These are phyloP conservation scores for Trametes cubensis DNA, from an alignment of 768 basidiomycete species.

Conservation along the genomic window DNA sequence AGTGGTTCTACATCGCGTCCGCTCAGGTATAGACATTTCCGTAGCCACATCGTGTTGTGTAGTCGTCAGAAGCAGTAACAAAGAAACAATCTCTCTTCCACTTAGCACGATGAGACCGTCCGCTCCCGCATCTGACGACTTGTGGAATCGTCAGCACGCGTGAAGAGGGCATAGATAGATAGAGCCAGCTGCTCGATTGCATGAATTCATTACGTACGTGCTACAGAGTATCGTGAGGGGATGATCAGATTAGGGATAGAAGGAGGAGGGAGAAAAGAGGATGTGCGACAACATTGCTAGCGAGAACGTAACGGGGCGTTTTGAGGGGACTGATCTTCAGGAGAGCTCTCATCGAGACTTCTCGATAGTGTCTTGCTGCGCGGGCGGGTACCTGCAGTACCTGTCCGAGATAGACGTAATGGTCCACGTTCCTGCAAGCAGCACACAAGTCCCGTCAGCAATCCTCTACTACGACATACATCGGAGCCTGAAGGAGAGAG, in stretches of 20 bases:
- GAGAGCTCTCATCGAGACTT: conserved; percentile 33
- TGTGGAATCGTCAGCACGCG: background rate
- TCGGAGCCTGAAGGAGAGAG: background rate
- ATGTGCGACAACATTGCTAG: conserved; percentile 9
- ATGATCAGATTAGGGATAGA: background rate
- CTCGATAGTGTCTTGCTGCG: conserved; percentile 55
- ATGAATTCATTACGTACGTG: conserved; percentile 4
- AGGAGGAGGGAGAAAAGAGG: background rate
- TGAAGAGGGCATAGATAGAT: background rate
- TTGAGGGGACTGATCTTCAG: no score
- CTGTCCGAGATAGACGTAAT: conserved; percentile 90
- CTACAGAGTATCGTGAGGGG: background rate
- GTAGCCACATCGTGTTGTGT: conserved; percentile 20
- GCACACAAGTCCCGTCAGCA: background rate
- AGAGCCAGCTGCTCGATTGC: background rate
- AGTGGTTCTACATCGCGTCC: conserved; percentile 95
- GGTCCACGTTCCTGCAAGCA: conserved; percentile 76
- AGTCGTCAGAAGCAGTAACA: conserved; percentile 22
- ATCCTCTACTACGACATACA: background rate
- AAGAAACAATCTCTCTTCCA: conserved; percentile 6
- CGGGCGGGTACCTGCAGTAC: conserved; percentile 86
- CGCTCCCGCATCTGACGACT: conserved; percentile 9
- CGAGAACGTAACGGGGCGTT: background rate
- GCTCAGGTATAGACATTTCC: conserved; percentile 61
- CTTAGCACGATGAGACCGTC: conserved; percentile 13